Evolutionary conservation across 2,329 filamentous ascomycete species (phyloP).

Genomic region (Talaromyces sp.): DNA sequence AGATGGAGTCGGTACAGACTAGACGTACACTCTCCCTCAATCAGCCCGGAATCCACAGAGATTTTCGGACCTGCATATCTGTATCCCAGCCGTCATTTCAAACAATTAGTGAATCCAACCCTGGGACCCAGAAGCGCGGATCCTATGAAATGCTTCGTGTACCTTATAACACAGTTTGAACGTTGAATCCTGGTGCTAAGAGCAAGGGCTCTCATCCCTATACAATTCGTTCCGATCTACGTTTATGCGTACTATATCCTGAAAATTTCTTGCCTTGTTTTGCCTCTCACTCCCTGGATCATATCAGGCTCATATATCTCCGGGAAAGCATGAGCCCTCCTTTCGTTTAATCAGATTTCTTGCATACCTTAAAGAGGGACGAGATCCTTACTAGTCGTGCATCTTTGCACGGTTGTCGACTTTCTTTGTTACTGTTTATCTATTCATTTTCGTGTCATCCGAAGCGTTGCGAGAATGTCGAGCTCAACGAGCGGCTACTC

Average conservation of each 20-base stretch:
- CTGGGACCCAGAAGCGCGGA: not conserved
- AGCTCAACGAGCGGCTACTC: not conserved
- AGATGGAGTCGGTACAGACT: not conserved
- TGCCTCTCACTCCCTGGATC: not conserved
- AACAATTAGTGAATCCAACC: not conserved
- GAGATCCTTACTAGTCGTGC: not conserved
- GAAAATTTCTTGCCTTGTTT: not conserved
- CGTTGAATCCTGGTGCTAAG: not conserved
- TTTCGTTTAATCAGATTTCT: not conserved
- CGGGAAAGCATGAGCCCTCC: not conserved
- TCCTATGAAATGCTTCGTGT: not conserved
- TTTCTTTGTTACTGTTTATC: not conserved
- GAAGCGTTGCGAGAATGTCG: conserved; percentile 8
- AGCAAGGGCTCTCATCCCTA: not conserved
- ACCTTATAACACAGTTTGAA: not conserved
- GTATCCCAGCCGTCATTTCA: not conserved
- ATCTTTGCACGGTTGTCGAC: not conserved
- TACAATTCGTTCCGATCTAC: not conserved
- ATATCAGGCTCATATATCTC: not conserved
- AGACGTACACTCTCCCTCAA: not conserved
- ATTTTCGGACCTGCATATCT: not conserved
- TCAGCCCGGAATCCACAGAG: not conserved
- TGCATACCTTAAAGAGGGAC: not conserved
- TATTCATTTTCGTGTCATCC: not conserved
- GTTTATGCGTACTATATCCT: not conserved